Conservation (phyloP, 116 monocot species). For the Zostera marina region DNA sequence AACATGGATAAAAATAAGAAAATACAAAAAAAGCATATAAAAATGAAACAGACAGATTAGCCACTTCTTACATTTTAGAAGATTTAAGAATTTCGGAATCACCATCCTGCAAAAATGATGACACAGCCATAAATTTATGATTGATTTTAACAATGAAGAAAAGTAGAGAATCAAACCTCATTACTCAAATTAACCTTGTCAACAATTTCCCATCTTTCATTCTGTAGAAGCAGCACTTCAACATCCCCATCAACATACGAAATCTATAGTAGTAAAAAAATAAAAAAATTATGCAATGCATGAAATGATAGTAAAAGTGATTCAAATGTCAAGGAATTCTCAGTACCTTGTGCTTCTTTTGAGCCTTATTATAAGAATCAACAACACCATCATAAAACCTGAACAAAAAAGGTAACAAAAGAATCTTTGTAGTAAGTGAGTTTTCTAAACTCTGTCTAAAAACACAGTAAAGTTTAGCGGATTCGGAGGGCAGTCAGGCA, state of each 20-base stretch:
- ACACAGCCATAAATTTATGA: not conserved
- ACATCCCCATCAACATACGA: constrained; percentile 69
- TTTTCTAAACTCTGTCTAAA: not conserved
- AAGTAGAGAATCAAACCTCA: constrained; percentile 8
- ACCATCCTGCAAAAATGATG: constrained; percentile 4
- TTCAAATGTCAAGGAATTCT: not conserved
- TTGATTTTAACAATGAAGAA: no score
- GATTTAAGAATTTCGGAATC: not conserved
- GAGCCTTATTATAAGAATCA: constrained; percentile 23
- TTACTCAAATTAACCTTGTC: constrained; percentile 7
- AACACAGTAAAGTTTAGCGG: no score
- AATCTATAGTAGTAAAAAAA: constrained; percentile 21
- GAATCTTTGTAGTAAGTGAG: not conserved
- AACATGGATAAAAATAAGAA: not conserved
- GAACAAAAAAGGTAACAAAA: not conserved
- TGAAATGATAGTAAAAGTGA: no score
- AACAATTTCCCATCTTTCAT: constrained; percentile 46
- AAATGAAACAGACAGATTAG: not conserved
- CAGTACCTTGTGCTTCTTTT: constrained; percentile 56
- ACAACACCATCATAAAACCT: constrained; percentile 44
- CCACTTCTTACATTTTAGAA: constrained; percentile 3
- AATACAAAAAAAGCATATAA: not conserved
- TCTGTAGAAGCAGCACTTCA: constrained; percentile 41
- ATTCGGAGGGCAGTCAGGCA: no score
- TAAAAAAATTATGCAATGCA: not conserved